Evolutionary conservation across 2,329 filamentous ascomycete species (phyloP), one percentile per base, ranked within the genome.

Genomic region (Pseudocercospora eumusae): DNA sequence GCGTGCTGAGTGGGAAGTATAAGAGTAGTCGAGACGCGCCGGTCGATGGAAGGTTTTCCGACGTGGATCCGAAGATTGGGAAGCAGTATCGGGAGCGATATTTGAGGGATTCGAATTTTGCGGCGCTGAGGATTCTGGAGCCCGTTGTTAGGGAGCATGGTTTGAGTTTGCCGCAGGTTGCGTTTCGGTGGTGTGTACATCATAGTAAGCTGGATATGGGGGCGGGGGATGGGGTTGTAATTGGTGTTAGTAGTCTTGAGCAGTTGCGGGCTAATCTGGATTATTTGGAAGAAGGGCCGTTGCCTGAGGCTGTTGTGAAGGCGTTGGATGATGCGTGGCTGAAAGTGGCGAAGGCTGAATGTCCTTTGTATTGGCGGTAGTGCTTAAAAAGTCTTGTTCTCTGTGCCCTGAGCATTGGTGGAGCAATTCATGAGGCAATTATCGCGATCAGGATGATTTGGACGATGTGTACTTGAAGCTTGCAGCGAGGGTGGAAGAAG

Each of bases 261-360:
- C 84, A 86, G 69, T 69, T 86, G 42, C 76, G 85, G 66, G 72
- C 75, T 4, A 86, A 86, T 62, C 71, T 86, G 45, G 75, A 69
- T 28, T 81, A 84, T 67, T 65, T 85, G n/a, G 83, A 85, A 68
- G 85, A 86, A 70, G 84, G 89, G 0, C 89, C 89, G 1, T 77
- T 95, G 65, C 90, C 90, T 0, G 84, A 88, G 7, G 89, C 91
- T 15, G 86, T 95, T 13, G 83, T 95, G 10, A 75, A 86, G 72
- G 86, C 84, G 11, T 78, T 95, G 59, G 90, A 95, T 68, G 79
- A 89, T 74, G 90, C 89, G 4, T 95, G 91, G 91, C 65, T 80
- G 68, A 33, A 53, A 8, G 78, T 87, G 18, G 79, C 83, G 11
- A 92, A 91, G 78, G 73, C 79, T 21, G 28, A 33, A 2, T 56